Evolutionary conservation across 345 rosid genomes (phyloP).

Genomic region (Moricandia moricandioides): DNA sequence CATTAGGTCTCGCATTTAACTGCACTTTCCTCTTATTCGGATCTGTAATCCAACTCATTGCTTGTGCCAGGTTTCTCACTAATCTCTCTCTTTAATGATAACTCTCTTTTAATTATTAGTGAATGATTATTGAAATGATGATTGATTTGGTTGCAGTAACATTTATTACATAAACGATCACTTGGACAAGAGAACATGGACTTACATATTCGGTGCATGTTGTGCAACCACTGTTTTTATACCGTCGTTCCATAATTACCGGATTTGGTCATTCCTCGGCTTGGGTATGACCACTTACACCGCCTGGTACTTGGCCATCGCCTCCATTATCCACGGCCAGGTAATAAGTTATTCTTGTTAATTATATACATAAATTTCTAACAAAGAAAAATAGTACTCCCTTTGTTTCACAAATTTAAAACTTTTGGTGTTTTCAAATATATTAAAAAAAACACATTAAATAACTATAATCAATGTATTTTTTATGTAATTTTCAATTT

Average conservation of each 20-base stretch:
- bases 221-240: slow-evolving; percentile 99
- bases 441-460: no score
- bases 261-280: slow-evolving; percentile 98
- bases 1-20: slow-evolving; percentile 90
- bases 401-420: no score
- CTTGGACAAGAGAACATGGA: slow-evolving; percentile 99
- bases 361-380: neutral
- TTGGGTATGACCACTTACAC: slow-evolving; percentile 99
- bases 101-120: neutral
- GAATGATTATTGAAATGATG: neutral
- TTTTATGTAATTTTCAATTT: no score
- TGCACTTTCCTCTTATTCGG: slow-evolving; percentile 97
- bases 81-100: neutral
- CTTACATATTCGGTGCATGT: slow-evolving; percentile 98
- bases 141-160: slow-evolving; percentile 50
- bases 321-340: slow-evolving; percentile 83
- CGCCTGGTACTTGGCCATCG: slow-evolving; percentile 92
- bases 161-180: slow-evolving; percentile 95
- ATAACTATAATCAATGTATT: no score
- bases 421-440: no score
- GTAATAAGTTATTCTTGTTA: slow-evolving; percentile 12
- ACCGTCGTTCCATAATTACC: slow-evolving; percentile 96
- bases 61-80: slow-evolving; percentile 71
- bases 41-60: slow-evolving; percentile 97
- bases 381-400: neutral